A percentile compares a stretch with the other conserved stretches of the same genome.
Conservation (phyloP, 768 basidiomycete species). For the Russula griseocarnosa region DNA sequence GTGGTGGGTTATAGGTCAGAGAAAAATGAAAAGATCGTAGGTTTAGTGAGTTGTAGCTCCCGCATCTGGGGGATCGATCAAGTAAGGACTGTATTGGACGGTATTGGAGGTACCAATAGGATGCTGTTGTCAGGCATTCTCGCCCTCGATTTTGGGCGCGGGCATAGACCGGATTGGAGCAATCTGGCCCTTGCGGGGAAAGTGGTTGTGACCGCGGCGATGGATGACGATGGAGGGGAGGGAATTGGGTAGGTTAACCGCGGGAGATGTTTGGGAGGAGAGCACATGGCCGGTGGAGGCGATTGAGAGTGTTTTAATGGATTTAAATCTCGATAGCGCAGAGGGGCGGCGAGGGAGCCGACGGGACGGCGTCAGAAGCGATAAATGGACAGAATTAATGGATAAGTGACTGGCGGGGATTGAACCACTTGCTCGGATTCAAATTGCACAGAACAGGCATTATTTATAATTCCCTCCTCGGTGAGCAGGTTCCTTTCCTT, state of each 20-base stretch:
- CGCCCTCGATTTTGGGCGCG: constrained; percentile 1
- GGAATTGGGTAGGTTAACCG: constrained; percentile 1
- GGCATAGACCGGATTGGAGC: neutral
- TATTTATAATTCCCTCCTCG: constrained; percentile 27
- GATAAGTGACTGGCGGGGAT: constrained; percentile 21
- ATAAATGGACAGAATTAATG: constrained; percentile 12
- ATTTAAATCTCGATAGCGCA: constrained; percentile 11
- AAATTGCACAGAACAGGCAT: constrained; percentile 23
- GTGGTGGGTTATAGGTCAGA: neutral
- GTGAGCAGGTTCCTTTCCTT: constrained; percentile 21
- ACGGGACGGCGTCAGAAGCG: neutral
- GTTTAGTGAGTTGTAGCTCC: neutral
- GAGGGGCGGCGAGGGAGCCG: neutral
- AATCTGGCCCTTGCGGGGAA: neutral
- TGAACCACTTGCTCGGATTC: constrained; percentile 25
- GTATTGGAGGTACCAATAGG: neutral
- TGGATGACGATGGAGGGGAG: neutral
- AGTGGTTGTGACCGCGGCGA: constrained; percentile 13
- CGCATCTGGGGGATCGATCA: constrained; percentile 15
- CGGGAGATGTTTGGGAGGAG: neutral
- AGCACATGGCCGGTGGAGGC: neutral
- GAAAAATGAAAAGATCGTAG: neutral
- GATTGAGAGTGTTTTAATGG: neutral
- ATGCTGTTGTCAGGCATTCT: neutral
- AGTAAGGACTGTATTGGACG: neutral